A percentile compares a stretch with the other conserved stretches of the same genome.
These are phyloP conservation scores for Flammula alnicola DNA, from an alignment of 1,284 basidiomycete species.

Conservation along the genomic window DNA sequence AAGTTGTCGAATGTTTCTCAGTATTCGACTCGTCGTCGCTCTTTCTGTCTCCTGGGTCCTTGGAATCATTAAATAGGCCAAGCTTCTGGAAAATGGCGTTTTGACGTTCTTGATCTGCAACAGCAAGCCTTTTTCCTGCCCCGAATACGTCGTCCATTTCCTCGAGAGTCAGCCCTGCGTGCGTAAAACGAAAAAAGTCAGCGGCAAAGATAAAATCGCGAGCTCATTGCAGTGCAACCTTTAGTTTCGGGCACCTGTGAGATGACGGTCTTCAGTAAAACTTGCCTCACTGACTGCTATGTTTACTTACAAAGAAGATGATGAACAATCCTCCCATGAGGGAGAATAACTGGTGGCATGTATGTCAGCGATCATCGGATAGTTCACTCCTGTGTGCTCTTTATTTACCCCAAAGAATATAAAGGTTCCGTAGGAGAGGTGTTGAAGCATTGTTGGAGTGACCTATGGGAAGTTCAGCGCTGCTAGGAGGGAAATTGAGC, in stretches of 20 bases:
- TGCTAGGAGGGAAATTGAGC: not conserved
- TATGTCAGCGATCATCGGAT: not conserved
- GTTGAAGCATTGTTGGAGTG: constrained; percentile 64
- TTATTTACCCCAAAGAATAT: constrained; percentile 66
- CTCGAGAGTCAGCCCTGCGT: constrained; percentile 59
- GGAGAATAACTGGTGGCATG: constrained; percentile 54
- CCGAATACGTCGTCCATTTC: constrained; percentile 77
- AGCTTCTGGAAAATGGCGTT: constrained; percentile 61
- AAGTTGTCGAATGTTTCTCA: constrained; percentile 8
- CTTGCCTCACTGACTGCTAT: not conserved
- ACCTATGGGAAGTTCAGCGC: constrained; percentile 40
- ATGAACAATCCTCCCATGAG: constrained; percentile 68
- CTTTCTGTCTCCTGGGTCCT: constrained; percentile 18
- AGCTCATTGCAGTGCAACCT: constrained; percentile 24
- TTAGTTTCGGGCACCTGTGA: constrained; percentile 69
- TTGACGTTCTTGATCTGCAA: constrained; percentile 59
- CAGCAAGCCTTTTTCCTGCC: constrained; percentile 51
- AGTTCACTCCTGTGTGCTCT: not conserved
- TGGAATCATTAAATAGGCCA: constrained; percentile 43
- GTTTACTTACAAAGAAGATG: constrained; percentile 56
- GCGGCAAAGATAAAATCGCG: not conserved
- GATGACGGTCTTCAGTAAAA: constrained; percentile 6
- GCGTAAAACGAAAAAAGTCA: not conserved
- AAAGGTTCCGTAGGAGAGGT: constrained; percentile 68
- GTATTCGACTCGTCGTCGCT: constrained; percentile 23